These are phyloP conservation scores for Aspergillus ruber DNA, from an alignment of 2,329 filamentous ascomycete species.

Conservation along the genomic window DNA sequence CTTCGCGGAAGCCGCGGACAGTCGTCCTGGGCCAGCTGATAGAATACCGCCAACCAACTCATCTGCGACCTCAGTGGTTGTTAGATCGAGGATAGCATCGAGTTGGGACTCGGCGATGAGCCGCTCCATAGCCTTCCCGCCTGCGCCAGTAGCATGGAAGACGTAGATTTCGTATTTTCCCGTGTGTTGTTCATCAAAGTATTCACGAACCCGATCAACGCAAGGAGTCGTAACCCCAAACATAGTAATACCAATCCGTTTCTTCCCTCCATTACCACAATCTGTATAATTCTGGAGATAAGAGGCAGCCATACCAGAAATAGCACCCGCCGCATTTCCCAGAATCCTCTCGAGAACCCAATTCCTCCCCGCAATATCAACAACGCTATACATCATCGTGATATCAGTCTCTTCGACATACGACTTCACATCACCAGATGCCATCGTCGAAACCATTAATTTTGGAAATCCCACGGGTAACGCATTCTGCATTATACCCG, in stretches of 20 bases:
- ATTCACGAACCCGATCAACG: constrained; percentile 49
- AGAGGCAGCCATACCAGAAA: constrained; percentile 51
- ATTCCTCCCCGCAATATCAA: constrained; percentile 64
- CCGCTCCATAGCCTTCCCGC: constrained; percentile 63
- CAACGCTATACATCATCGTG: constrained; percentile 63
- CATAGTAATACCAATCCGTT: constrained; percentile 62
- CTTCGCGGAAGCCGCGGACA: constrained; percentile 51
- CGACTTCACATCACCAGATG: constrained; percentile 58
- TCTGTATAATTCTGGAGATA: constrained; percentile 25
- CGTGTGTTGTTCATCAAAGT: constrained; percentile 37
- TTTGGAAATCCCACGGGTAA: constrained; percentile 64
- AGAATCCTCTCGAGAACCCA: constrained; percentile 52
- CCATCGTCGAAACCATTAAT: constrained; percentile 63
- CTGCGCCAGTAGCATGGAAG: constrained; percentile 65
- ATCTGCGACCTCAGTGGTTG: constrained; percentile 64
- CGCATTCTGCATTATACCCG: constrained; percentile 54
- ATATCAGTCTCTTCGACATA: constrained; percentile 65
- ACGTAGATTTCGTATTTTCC: constrained; percentile 54
- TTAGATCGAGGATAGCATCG: constrained; percentile 64
- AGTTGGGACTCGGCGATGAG: constrained; percentile 53
- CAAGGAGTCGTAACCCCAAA: constrained; percentile 67
- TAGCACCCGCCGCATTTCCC: constrained; percentile 56
- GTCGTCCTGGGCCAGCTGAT: constrained; percentile 50
- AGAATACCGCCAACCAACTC: constrained; percentile 58
- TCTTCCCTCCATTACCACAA: constrained; percentile 22